phyloP scores from a whole-genome alignment of 2,329 filamentous ascomycete species.

The Thermoascus crustaceus region DNA sequence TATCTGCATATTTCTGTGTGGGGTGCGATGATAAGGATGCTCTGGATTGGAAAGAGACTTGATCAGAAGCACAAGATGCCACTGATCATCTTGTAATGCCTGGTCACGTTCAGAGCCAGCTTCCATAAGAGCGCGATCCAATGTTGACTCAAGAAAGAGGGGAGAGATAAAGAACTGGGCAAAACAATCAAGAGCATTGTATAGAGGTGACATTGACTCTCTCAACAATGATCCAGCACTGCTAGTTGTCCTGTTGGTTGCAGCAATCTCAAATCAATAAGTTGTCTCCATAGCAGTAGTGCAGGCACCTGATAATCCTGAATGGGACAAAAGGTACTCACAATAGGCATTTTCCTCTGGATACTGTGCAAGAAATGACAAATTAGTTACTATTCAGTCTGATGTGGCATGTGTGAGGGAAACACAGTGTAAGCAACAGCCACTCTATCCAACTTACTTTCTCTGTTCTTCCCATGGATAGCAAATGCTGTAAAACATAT shows the following conservation, averaged over 20 bases:
- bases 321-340: constrained; percentile 81
- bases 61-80: constrained; percentile 71
- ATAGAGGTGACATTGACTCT: constrained; percentile 56
- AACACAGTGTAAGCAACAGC: too few relatives aligned
- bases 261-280: constrained; percentile 93
- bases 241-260: too few relatives aligned
- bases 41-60: constrained; percentile 71
- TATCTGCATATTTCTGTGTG: constrained; percentile 72
- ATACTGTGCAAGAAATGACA: constrained; percentile 56
- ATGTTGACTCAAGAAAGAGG: constrained; percentile 66
- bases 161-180: constrained; percentile 82
- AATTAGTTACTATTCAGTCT: too few relatives aligned
- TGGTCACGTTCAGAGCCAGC: constrained; percentile 92
- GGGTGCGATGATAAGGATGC: constrained; percentile 78
- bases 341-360: constrained; percentile 93
- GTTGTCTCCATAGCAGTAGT: constrained; percentile 91
- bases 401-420: too few relatives aligned
- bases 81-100: constrained; percentile 75
- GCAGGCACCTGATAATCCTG: constrained; percentile 89
- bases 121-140: constrained; percentile 72
- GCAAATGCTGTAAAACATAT: constrained; percentile 87
- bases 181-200: constrained; percentile 73
- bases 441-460: constrained; percentile 50
- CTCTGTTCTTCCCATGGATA: constrained; percentile 98
- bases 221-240: too few relatives aligned